phyloP scores from a whole-genome alignment of 805 yeast species.

The Sugiyamaella mastotermitis region DNA sequence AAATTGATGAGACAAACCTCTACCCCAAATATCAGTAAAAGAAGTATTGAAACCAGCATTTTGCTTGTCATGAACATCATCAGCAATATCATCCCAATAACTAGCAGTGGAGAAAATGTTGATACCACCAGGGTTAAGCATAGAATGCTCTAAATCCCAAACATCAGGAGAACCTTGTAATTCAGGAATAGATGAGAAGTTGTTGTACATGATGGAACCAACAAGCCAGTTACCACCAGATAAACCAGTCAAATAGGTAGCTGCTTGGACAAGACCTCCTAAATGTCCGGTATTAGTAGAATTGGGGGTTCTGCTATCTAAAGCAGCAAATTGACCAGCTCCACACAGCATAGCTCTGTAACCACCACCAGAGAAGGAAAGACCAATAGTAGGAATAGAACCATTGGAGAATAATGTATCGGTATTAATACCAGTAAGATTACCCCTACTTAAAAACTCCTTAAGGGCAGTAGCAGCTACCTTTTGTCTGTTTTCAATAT shows the following conservation, averaged over 20 bases:
- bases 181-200: conserved; percentile 65
- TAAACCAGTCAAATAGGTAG: conserved; percentile 68
- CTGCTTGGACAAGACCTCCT: conserved; percentile 67
- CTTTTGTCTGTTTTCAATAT: conserved; percentile 27
- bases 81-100: conserved; percentile 40
- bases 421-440: conserved; percentile 44
- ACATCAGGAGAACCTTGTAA: conserved; percentile 43
- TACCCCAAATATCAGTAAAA: conserved; percentile 77
- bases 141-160: conserved; percentile 64
- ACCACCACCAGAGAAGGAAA: conserved; percentile 81
- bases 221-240: conserved; percentile 85
- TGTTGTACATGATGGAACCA: conserved; percentile 60
- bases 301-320: conserved; percentile 63
- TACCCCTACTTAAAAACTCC: conserved; percentile 40
- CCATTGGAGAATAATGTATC: conserved; percentile 24
- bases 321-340: conserved; percentile 75
- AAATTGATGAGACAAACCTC: conserved; percentile 67
- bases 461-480: conserved; percentile 37
- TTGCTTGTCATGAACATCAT: conserved; percentile 48
- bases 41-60: conserved; percentile 65
- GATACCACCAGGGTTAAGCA: conserved; percentile 58
- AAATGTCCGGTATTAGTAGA: conserved; percentile 45
- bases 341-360: conserved; percentile 84
- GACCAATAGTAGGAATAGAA: conserved; percentile 30
- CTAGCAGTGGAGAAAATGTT: conserved; percentile 45